Base-by-base conservation (phyloP, 2,329 filamentous ascomycete species). In the Verticillium longisporum region DNA sequence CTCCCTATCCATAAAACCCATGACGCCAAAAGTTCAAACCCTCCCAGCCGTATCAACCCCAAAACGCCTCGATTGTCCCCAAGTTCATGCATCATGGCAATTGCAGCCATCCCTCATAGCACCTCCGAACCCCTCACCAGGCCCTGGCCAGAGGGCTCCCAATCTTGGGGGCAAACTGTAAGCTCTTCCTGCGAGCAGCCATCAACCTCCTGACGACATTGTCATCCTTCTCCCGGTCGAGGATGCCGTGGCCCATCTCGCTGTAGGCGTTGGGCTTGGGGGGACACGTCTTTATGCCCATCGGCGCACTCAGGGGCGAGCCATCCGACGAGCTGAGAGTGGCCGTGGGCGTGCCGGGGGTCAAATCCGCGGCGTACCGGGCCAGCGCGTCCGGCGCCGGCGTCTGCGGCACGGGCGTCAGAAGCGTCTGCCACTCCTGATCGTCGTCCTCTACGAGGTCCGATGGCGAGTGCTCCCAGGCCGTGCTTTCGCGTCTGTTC, bases 81-180 rank as follows among this genome's bases (percentile, higher is more conserved):
- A 26, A 26, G 7, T 50, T 21, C 45, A 50, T 50, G 45, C 21
- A 18, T 50, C n/a, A 50, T 50, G 45, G 18, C 45, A 50, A 26
- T 11, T 15, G 21, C 45, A 9, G 11, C 7, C 9, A n/a, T 57
- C 31, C 15, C 21, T 41, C 15, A 50, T 18, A 13, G 15, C n/a
- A 36, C 15, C 9, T 13, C 18, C 50, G 18, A 11, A 53, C 57
- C 34, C 56, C 55, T 64, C 66, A 74, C 83, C 83, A 86, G 32
- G 80, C 76, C 68, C 79, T 84, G 32, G 85, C 82, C 66, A 93
- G 75, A 2, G 90, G 90, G 72, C 90, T 93, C 18, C 83, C 87
- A 61, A 91, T 77, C 74, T 89, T 89, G 34, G 90, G 90, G 36
- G 88, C 88, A 77, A 88, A 92, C 69, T 91, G 88, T 72, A 92